A percentile compares a stretch with the other conserved stretches of the same genome.
These are phyloP conservation scores for Nemania abortiva DNA, from an alignment of 2,329 filamentous ascomycete species.

Conservation along the genomic window DNA sequence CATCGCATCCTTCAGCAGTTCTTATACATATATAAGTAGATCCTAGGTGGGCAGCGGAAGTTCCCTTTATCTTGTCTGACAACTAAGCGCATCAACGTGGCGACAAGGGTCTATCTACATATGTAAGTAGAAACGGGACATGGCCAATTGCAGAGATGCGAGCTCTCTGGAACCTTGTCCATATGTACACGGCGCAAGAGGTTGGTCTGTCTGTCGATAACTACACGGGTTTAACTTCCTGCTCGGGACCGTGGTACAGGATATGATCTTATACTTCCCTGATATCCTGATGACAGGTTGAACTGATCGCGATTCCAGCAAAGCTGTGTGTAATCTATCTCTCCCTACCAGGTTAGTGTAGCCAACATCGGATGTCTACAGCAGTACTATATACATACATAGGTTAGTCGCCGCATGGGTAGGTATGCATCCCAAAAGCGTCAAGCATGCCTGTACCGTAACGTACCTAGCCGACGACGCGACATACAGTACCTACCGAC, in stretches of 20 bases:
- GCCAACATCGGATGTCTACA: no score
- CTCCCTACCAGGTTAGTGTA: neutral
- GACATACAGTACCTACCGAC: slow-evolving; percentile 23
- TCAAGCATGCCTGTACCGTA: slow-evolving; percentile 21
- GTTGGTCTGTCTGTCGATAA: neutral
- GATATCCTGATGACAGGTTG: no score
- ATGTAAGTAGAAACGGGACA: neutral
- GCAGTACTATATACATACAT: no score
- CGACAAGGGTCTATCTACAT: slow-evolving; percentile 6
- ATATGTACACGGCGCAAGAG: neutral
- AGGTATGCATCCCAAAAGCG: slow-evolving; percentile 17
- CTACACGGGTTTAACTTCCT: neutral
- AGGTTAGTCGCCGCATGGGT: no score
- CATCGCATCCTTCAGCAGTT: slow-evolving; percentile 7
- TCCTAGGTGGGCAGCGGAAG: slow-evolving; percentile 11
- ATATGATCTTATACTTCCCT: neutral
- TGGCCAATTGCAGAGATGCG: neutral
- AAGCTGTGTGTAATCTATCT: no score
- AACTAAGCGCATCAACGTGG: slow-evolving; percentile 18
- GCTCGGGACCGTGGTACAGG: neutral
- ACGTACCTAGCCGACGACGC: slow-evolving; percentile 16
- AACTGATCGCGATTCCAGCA: no score
- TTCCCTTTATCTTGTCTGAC: slow-evolving; percentile 13
- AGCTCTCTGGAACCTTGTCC: neutral
- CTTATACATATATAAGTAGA: slow-evolving; percentile 3